These are phyloP conservation scores for Verticillium tricorpus DNA, from an alignment of 2,329 filamentous ascomycete species.

Conservation along the genomic window DNA sequence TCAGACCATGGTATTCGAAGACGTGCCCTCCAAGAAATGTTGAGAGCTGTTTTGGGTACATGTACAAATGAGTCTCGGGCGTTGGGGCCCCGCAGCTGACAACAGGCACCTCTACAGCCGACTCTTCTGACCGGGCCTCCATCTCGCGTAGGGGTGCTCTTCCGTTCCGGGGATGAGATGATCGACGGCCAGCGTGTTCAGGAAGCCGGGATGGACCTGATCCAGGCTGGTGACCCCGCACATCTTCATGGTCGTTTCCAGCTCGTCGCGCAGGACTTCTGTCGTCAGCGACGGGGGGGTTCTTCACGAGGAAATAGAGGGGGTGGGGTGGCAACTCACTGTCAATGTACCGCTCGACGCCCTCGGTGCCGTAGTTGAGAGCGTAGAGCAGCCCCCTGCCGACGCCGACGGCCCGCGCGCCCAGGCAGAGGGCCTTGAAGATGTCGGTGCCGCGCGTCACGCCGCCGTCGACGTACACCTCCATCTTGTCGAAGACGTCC, in stretches of 20 bases:
- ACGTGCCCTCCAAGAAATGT: no score
- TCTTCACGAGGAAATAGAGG: not conserved
- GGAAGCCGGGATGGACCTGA: slow-evolving; percentile 55
- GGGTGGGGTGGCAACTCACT: slow-evolving; percentile 34
- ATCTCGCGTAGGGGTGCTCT: slow-evolving; percentile 40
- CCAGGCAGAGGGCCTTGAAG: slow-evolving; percentile 62
- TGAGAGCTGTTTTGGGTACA: no score
- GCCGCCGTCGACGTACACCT: slow-evolving; percentile 62
- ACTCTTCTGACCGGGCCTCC: slow-evolving; percentile 24
- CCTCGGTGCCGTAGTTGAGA: slow-evolving; percentile 56
- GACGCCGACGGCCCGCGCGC: slow-evolving; percentile 59
- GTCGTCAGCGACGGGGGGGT: not conserved
- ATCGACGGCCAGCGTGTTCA: slow-evolving; percentile 50
- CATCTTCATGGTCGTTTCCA: slow-evolving; percentile 63
- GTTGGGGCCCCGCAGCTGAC: not conserved
- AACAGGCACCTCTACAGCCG: slow-evolving; percentile 15
- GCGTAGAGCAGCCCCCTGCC: slow-evolving; percentile 58
- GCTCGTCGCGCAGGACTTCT: slow-evolving; percentile 51
- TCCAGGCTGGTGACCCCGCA: slow-evolving; percentile 58
- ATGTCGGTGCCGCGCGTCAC: slow-evolving; percentile 63
- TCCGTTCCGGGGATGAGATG: slow-evolving; percentile 37
- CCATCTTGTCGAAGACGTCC: slow-evolving; percentile 53
- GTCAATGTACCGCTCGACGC: slow-evolving; percentile 47
- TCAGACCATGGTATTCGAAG: not conserved
- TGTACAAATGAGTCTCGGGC: no score